phyloP scores from a whole-genome alignment of 1,139 yeast species.

The Lodderomyces beijingensis region DNA sequence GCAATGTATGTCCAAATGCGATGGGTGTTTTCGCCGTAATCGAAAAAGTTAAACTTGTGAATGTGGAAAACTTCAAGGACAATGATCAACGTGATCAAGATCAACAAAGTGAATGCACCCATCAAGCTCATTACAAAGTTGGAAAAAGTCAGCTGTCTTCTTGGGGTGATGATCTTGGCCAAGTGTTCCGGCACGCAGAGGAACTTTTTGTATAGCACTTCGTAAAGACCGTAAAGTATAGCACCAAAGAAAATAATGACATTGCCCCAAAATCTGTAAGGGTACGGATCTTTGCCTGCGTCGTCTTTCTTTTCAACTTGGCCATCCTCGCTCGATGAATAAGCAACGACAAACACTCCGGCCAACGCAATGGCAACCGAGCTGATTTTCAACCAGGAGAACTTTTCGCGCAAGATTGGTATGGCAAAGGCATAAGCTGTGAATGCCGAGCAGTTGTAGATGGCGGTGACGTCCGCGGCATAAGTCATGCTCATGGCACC shows the following conservation, averaged over 20 bases:
- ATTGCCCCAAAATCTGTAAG: slow-evolving; percentile 68
- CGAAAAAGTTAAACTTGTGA: slow-evolving; percentile 56
- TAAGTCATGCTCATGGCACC: slow-evolving; percentile 78
- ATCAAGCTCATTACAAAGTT: slow-evolving; percentile 48
- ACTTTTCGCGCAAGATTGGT: slow-evolving; percentile 62
- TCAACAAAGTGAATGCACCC: slow-evolving; percentile 53
- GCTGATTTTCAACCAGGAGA: slow-evolving; percentile 59
- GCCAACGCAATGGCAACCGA: slow-evolving; percentile 69
- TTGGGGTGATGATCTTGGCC: slow-evolving; percentile 39
- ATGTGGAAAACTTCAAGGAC: slow-evolving; percentile 51
- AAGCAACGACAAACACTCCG: slow-evolving; percentile 80
- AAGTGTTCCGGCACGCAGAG: slow-evolving; percentile 68
- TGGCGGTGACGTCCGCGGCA: slow-evolving; percentile 84
- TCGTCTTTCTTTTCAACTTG: slow-evolving; percentile 25
- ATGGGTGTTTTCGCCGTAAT: slow-evolving; percentile 34
- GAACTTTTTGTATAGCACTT: slow-evolving; percentile 72
- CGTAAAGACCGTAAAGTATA: slow-evolving; percentile 76
- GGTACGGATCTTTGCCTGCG: slow-evolving; percentile 33
- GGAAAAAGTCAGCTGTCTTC: slow-evolving; percentile 46
- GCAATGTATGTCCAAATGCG: slow-evolving; percentile 42
- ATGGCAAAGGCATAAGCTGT: slow-evolving; percentile 85
- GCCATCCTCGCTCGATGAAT: slow-evolving; percentile 28
- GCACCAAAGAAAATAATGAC: slow-evolving; percentile 75
- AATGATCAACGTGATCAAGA: slow-evolving; percentile 49
- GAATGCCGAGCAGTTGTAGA: slow-evolving; percentile 85